Percentiles rank a stretch among this genome's conserved stretches.
Conservation (phyloP, 2,329 filamentous ascomycete genomes). For the Acephala macrosclerotiorum region DNA sequence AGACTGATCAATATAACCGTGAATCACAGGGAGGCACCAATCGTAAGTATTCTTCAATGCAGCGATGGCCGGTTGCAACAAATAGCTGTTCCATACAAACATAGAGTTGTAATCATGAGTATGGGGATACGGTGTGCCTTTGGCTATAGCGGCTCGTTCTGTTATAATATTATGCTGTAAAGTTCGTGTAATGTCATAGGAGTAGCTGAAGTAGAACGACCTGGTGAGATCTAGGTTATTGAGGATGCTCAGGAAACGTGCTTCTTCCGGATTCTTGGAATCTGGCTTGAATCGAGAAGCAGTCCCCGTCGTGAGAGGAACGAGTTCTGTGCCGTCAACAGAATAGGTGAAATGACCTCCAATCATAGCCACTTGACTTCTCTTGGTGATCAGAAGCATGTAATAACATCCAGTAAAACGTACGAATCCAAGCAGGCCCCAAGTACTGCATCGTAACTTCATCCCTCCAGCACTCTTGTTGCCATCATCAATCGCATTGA, state of each 20-base stretch:
- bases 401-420: slow-evolving; percentile 96
- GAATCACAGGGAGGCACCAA: slow-evolving; percentile 95
- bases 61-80: slow-evolving; percentile 76
- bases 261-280: slow-evolving; percentile 82
- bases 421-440: slow-evolving; percentile 95
- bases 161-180: slow-evolving; percentile 90
- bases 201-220: slow-evolving; percentile 98
- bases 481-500: slow-evolving; percentile 93
- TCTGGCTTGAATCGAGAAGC: slow-evolving; percentile 77
- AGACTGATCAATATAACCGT: slow-evolving; percentile 95
- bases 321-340: slow-evolving; percentile 90
- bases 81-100: slow-evolving; percentile 97
- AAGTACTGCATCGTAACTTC: slow-evolving; percentile 87
- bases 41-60: slow-evolving; percentile 84
- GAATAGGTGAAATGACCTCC: slow-evolving; percentile 97
- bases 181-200: slow-evolving; percentile 92
- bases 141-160: slow-evolving; percentile 75
- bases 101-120: slow-evolving; percentile 83
- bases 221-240: slow-evolving; percentile 89
- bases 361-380: slow-evolving; percentile 94
- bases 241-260: slow-evolving; percentile 85
- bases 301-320: slow-evolving; percentile 79
- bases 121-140: slow-evolving; percentile 65
- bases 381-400: slow-evolving; percentile 95
- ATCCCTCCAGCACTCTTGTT: slow-evolving; percentile 91